Conservation (phyloP, 2,329 filamentous ascomycete species). For the Zymoseptoria passerinii region DNA sequence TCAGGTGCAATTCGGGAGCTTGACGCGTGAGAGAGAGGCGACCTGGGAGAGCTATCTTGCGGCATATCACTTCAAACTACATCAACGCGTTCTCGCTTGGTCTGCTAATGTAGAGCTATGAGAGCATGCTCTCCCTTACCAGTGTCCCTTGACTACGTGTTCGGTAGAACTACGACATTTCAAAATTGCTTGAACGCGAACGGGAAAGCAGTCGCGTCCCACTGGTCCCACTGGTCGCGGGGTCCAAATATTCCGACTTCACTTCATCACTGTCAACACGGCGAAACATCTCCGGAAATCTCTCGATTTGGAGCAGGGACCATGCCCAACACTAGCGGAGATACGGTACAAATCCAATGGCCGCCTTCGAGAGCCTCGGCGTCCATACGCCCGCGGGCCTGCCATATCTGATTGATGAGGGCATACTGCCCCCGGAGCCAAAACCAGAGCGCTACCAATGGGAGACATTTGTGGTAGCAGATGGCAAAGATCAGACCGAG, state of each 20-base stretch:
- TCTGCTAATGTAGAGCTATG: no score
- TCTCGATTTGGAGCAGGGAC: constrained; percentile 2
- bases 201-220: neutral
- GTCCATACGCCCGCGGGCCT: constrained; percentile 81
- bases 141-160: no score
- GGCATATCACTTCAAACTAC: no score
- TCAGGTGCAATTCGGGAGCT: neutral
- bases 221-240: neutral
- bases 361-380: constrained; percentile 80
- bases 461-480: constrained; percentile 51
- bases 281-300: neutral
- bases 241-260: neutral
- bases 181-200: no score
- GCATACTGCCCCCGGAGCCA: constrained; percentile 62
- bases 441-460: constrained; percentile 62
- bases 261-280: neutral
- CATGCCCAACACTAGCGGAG: constrained; percentile 8
- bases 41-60: no score
- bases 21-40: neutral
- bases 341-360: constrained; percentile 51
- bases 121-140: no score
- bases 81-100: no score
- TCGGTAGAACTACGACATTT: no score
- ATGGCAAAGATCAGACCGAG: constrained; percentile 41
- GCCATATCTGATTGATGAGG: constrained; percentile 72